These are phyloP conservation scores for Peniophora sp. DNA, from an alignment of 1,284 basidiomycete genomes.

Conservation along the genomic window DNA sequence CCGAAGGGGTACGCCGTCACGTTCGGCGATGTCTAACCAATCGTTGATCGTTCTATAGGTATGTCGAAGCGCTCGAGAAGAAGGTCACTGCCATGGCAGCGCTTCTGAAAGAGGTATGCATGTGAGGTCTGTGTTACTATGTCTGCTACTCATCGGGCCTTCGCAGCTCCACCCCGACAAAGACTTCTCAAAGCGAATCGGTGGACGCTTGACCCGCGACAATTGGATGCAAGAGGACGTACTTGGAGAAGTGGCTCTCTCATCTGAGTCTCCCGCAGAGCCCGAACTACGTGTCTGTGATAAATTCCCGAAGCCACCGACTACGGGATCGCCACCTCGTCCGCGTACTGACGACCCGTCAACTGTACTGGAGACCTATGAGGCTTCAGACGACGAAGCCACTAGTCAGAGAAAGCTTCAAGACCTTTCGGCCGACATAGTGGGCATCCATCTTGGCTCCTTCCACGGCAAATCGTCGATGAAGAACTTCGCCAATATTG, in stretches of 20 bases:
- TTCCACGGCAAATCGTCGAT: not conserved
- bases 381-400: not conserved
- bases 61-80: slow-evolving; percentile 67
- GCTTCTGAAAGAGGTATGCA: slow-evolving; percentile 47
- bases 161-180: slow-evolving; percentile 41
- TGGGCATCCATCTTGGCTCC: not conserved
- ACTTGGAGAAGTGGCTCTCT: not conserved
- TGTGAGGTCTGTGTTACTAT: too few relatives aligned
- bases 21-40: too few relatives aligned
- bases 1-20: too few relatives aligned
- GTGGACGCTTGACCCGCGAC: slow-evolving; percentile 33
- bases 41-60: too few relatives aligned
- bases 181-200: slow-evolving; percentile 41
- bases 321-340: too few relatives aligned
- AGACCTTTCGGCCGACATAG: not conserved
- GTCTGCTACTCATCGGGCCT: not conserved
- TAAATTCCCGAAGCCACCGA: too few relatives aligned
- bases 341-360: too few relatives aligned
- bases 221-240: slow-evolving; percentile 23
- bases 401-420: not conserved
- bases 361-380: not conserved
- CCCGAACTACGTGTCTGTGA: too few relatives aligned
- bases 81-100: slow-evolving; percentile 66
- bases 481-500: not conserved
- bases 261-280: too few relatives aligned